Percentiles rank a stretch among this genome's conserved stretches.
These are phyloP conservation scores for Phlebiopsis gigantea DNA, from an alignment of 768 basidiomycete species.

Conservation along the genomic window DNA sequence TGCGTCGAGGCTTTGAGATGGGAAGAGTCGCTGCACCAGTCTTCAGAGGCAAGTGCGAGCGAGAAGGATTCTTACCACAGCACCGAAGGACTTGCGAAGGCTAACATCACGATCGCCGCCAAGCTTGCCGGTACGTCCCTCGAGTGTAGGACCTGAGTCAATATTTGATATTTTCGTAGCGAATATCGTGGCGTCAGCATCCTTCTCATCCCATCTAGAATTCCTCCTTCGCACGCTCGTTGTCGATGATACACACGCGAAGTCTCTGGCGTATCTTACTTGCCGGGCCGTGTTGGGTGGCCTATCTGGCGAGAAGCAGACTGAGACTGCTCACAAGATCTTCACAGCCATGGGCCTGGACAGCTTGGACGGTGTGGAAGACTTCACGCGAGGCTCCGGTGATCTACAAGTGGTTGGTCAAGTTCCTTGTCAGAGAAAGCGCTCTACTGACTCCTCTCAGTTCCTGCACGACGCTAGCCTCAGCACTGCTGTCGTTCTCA, in stretches of 20 bases:
- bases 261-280: constrained; percentile 56
- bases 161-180: constrained; percentile 32
- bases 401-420: constrained; percentile 26
- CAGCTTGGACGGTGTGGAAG: constrained; percentile 40
- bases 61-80: constrained; percentile 21
- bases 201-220: constrained; percentile 37
- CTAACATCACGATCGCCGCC: constrained; percentile 50
- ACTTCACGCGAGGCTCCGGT: constrained; percentile 25
- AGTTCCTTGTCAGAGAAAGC: background rate
- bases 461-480: constrained; percentile 39
- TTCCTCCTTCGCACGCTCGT: constrained; percentile 48
- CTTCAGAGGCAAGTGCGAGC: constrained; percentile 26
- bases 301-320: constrained; percentile 52
- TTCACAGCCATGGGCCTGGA: constrained; percentile 42
- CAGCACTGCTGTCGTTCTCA: constrained; percentile 45
- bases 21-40: constrained; percentile 26
- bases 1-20: constrained; percentile 42
- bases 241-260: constrained; percentile 44
- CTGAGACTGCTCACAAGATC: constrained; percentile 46
- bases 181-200: constrained; percentile 54
- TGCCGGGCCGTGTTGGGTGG: constrained; percentile 54
- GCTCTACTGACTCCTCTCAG: constrained; percentile 27
- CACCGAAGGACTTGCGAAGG: constrained; percentile 39
- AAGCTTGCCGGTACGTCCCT: constrained; percentile 58
- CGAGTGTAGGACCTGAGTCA: background rate